Evolutionary conservation across 2,329 filamentous ascomycete species (phyloP).

Genomic region (Clonostachys rhizophaga): DNA sequence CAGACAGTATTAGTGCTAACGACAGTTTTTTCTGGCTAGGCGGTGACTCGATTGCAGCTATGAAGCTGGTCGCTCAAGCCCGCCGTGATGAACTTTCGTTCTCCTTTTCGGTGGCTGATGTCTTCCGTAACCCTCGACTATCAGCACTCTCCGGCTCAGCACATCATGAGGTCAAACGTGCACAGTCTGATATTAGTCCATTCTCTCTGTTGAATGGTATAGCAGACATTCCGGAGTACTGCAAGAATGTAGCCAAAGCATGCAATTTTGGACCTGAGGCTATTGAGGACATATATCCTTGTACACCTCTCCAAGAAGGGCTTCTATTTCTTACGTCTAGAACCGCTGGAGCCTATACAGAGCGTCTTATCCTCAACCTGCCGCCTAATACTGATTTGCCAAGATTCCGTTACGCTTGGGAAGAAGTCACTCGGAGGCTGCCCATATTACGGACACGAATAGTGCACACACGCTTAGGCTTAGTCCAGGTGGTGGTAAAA

Average conservation of each 20-base stretch:
- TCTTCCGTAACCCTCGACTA: constrained; percentile 7
- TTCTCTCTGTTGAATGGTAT: background rate
- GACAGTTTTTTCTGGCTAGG: constrained; percentile 43
- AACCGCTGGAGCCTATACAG: constrained; percentile 22
- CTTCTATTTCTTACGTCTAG: constrained; percentile 22
- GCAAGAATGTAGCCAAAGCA: background rate
- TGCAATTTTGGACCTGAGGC: constrained; percentile 13
- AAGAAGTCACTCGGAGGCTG: background rate
- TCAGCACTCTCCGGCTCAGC: background rate
- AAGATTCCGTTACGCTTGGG: background rate
- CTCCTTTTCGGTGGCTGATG: background rate
- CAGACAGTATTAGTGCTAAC: constrained; percentile 18
- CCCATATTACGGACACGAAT: background rate
- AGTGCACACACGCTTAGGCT: constrained; percentile 13
- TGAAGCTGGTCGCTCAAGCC: constrained; percentile 14
- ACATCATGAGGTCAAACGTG: background rate
- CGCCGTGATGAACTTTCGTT: constrained; percentile 12
- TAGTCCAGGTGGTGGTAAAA: constrained; percentile 34
- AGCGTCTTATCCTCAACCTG: constrained; percentile 9
- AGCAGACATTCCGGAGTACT: background rate
- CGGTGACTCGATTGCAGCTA: constrained; percentile 40
- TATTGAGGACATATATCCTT: constrained; percentile 16
- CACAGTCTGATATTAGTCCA: background rate
- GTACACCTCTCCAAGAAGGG: constrained; percentile 27
- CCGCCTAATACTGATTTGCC: background rate